Percentiles rank a stretch among this genome's conserved stretches.
phyloP scores from a whole-genome alignment of 805 yeast genomes.

The Priceomyces fermenticarens region DNA sequence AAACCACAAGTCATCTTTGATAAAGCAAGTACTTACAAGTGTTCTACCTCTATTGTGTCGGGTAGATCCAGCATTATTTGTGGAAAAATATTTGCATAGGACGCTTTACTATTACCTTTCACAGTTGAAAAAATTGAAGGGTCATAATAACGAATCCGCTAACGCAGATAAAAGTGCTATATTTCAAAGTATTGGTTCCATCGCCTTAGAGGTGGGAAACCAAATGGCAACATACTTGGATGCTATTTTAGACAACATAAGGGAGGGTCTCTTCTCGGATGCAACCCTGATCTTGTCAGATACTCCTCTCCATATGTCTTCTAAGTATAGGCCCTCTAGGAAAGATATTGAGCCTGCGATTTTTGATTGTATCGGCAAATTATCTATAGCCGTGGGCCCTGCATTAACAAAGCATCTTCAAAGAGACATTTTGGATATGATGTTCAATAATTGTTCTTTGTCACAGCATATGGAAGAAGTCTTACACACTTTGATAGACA shows the following conservation, averaged over 20 bases:
- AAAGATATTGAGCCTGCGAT: slow-evolving; percentile 81
- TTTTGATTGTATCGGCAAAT: slow-evolving; percentile 82
- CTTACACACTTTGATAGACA: slow-evolving; percentile 58
- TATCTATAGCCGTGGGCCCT: slow-evolving; percentile 89
- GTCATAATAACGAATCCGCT: slow-evolving; percentile 34
- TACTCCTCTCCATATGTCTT: slow-evolving; percentile 31
- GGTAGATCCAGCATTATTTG: slow-evolving; percentile 72
- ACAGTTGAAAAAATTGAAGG: slow-evolving; percentile 67
- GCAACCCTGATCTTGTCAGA: slow-evolving; percentile 37
- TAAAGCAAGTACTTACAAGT: slow-evolving; percentile 80
- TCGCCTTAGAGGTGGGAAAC: slow-evolving; percentile 74
- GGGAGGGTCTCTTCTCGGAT: slow-evolving; percentile 64
- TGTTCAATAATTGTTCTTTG: slow-evolving; percentile 73
- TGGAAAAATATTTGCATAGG: slow-evolving; percentile 75
- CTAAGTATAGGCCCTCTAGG: slow-evolving; percentile 54
- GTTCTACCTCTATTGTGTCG: slow-evolving; percentile 81
- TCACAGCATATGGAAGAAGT: slow-evolving; percentile 82
- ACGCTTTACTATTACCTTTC: slow-evolving; percentile 74
- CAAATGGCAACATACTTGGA: slow-evolving; percentile 86
- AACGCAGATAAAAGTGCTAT: slow-evolving; percentile 69
- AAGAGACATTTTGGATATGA: slow-evolving; percentile 71
- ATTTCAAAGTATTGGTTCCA: slow-evolving; percentile 77
- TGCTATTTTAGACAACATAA: slow-evolving; percentile 76
- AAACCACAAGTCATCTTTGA: slow-evolving; percentile 71
- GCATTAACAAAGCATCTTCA: slow-evolving; percentile 87